Evolutionary conservation across 2,329 filamentous ascomycete genomes (phyloP).

Genomic region (Talaromyces marneffei): DNA sequence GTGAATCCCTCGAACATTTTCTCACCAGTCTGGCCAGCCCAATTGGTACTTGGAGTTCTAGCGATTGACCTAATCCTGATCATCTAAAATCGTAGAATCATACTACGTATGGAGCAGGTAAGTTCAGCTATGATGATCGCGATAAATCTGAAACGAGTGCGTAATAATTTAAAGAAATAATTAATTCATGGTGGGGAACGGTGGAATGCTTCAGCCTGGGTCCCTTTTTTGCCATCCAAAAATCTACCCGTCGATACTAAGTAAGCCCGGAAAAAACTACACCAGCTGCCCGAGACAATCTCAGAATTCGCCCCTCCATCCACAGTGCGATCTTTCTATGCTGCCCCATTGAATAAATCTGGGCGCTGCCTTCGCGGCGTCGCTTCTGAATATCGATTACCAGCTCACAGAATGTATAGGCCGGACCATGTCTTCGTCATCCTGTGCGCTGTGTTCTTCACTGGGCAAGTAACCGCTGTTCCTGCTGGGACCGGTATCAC

Average conservation of each 20-base stretch:
- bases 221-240: not conserved
- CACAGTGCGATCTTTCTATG: slow-evolving; percentile 1
- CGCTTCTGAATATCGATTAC: not conserved
- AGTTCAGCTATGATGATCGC: too few species aligned
- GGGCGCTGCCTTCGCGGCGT: slow-evolving; percentile 10
- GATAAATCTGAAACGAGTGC: not conserved
- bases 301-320: not conserved
- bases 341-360: not conserved
- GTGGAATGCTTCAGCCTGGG: slow-evolving; percentile 6
- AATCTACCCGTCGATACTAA: not conserved
- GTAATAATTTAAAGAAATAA: not conserved
- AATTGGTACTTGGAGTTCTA: not conserved
- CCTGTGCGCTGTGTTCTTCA: slow-evolving; percentile 17
- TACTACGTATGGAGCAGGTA: too few species aligned
- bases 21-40: not conserved
- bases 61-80: not conserved
- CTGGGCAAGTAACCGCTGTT: slow-evolving; percentile 23
- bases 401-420: slow-evolving; percentile 18
- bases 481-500: slow-evolving; percentile 35
- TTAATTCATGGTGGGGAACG: not conserved
- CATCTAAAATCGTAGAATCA: not conserved
- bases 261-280: not conserved
- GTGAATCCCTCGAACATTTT: not conserved
- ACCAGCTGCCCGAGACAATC: not conserved
- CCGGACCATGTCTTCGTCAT: slow-evolving; percentile 18